Evolutionary conservation across 1,284 basidiomycete genomes (phyloP), one percentile per base, ranked within the genome.

Genomic region (Ceratorhiza oryzae-sativae): DNA sequence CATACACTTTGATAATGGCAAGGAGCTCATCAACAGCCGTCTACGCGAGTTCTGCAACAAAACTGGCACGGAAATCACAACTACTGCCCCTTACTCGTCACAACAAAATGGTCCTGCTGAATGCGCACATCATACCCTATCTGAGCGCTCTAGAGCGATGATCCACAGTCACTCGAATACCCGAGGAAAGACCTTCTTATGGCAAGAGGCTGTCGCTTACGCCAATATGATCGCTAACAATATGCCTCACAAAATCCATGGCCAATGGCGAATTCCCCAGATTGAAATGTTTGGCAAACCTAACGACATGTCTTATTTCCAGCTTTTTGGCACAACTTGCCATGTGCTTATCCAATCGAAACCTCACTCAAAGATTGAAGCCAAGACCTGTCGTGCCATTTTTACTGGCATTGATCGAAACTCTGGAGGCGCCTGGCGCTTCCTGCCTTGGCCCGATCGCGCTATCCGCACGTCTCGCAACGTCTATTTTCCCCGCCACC

Each of bases 91-190:
- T 2, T 75, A 78, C 60, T 74, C 76, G 2, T 78, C 76, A 12
- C 73, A 77, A 63, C 70, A 74, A 13, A 80, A 80, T 42, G 78
- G 79, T 12, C 70, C 73, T 0, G 77, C 78, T 0, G 78, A 81
- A 60, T 73, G 77, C 2, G 32, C 75, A 34, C 80, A 79, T 61
- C 65, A 76, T 2, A 72, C 71, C 1, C 71, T 73, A 10, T 53
- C 55, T 42, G 63, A 73, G 1, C 62, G 59, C 3, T 39, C 74
- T 2, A 6, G 53, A 2, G 32, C 49, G 13, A 68, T 67, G 49
- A 39, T 72, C 1, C 53, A 60, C n/a, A 32, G 62, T 12, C 48
- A 65, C 20, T 51, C 62, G 9, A 61, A 71, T 39, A 53, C 49
- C 8, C 20, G 46, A 9, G 25, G 48, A 23, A 53, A 42, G 20